Base-by-base conservation (phyloP, 31 red algal species). In the Asparagopsis taxiformis region DNA sequence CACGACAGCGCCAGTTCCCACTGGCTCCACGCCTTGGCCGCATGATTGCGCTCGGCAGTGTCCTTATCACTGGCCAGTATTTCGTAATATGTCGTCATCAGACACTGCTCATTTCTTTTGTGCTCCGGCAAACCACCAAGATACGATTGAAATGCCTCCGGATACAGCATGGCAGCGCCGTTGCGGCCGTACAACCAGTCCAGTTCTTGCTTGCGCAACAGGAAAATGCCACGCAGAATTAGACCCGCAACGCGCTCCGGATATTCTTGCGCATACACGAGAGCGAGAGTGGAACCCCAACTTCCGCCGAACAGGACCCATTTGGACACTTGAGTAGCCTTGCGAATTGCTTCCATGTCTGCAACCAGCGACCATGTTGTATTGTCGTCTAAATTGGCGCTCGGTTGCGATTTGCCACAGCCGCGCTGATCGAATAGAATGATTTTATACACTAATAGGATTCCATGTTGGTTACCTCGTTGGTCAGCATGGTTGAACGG, bases 401-500 rank as follows among this genome's bases (percentile, higher is more conserved):
- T 51, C 10, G 90, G 90, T 15, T 35, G 35, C n/a, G 81, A 87
- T 38, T 62, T 62, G 8, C 80, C 81, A 49, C 81, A 79, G 25
- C 90, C 90, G 56, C 90, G 51, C 73, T 93, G 90, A 75, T 93
- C 90, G 63, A 93, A 87, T 17, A 93, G 59, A 49, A 93, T 74
- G 31, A 93, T 86, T 15, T 76, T 56, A 50, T 84, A 91, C 21
- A 78, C 71, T 70, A n/a, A n/a, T n/a, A n/a, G n/a, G n/a, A n/a
- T n/a, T n/a, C n/a, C n/a, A n/a, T n/a, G n/a, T n/a, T n/a, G n/a
- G n/a, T n/a, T n/a, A n/a, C n/a, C n/a, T n/a, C n/a, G n/a, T n/a
- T n/a, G n/a, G n/a, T n/a, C n/a, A n/a, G n/a, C n/a, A n/a, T n/a
- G n/a, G n/a, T n/a, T n/a, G n/a, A n/a, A n/a, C n/a, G n/a, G n/a